These are phyloP conservation scores for Ceratobasidium sp. DNA, from an alignment of 1,284 basidiomycete species.

Conservation along the genomic window DNA sequence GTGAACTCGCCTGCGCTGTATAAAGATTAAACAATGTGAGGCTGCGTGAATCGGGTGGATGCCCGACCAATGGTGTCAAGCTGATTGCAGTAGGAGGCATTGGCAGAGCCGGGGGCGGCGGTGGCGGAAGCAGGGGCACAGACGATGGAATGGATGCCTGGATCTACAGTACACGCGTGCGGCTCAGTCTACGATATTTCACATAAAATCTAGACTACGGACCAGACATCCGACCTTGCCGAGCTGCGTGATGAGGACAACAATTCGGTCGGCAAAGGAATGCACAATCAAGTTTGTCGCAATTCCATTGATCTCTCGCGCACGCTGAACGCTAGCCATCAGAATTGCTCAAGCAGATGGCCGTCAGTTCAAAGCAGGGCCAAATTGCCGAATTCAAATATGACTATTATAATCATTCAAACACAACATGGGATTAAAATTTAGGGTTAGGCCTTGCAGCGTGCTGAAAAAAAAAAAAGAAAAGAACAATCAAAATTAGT, in stretches of 20 bases:
- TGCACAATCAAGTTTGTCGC: slow-evolving; percentile 80
- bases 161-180: slow-evolving; percentile 59
- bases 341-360: neutral
- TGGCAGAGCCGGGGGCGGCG: slow-evolving; percentile 60
- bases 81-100: slow-evolving; percentile 74
- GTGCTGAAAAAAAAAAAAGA: neutral
- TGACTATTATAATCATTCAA: neutral
- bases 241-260: slow-evolving; percentile 84
- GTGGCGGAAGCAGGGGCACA: slow-evolving; percentile 56
- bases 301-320: slow-evolving; percentile 60
- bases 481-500: slow-evolving; percentile 2
- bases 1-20: slow-evolving; percentile 61
- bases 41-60: slow-evolving; percentile 60
- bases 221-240: slow-evolving; percentile 89
- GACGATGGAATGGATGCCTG: slow-evolving; percentile 79
- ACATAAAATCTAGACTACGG: slow-evolving; percentile 44
- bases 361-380: neutral
- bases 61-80: slow-evolving; percentile 79
- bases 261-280: slow-evolving; percentile 74
- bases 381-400: neutral
- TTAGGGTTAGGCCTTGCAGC: slow-evolving; percentile 28
- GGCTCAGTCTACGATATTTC: neutral
- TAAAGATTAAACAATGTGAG: slow-evolving; percentile 82
- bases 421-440: too few species aligned
- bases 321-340: slow-evolving; percentile 49